phyloP scores from a whole-genome alignment of 2,329 filamentous ascomycete species.

The Dactylellina haptotyla region DNA sequence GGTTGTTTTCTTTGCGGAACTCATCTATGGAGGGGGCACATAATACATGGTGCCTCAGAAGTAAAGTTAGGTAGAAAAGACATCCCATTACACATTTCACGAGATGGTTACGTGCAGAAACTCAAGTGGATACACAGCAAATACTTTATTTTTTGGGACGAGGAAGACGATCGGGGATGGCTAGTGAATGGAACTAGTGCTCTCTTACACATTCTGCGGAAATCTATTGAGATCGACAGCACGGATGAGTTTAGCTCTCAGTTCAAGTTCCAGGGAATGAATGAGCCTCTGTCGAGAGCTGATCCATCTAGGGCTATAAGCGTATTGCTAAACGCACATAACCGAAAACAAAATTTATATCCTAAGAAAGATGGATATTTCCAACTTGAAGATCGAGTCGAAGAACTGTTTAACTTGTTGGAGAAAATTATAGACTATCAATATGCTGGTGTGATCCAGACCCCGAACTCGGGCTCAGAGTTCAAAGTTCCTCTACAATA shows the following conservation, averaged over 20 bases:
- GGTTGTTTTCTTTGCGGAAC: background rate
- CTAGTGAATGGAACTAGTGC: constrained; percentile 58
- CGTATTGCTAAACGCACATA: background rate
- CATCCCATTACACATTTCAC: background rate
- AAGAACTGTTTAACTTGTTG: constrained; percentile 52
- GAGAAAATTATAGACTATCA: constrained; percentile 54
- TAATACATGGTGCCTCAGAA: background rate
- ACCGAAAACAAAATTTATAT: background rate
- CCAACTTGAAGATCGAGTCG: constrained; percentile 46
- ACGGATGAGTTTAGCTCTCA: constrained; percentile 13
- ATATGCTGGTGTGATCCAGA: background rate
- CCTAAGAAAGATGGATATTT: background rate
- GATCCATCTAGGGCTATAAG: background rate
- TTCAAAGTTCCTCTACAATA: too few relatives aligned
- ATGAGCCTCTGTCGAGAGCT: background rate
- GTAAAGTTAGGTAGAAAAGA: background rate
- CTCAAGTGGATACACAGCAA: constrained; percentile 52
- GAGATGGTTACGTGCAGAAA: background rate
- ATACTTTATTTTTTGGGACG: constrained; percentile 57
- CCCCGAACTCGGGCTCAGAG: too few relatives aligned
- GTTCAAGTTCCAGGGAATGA: background rate
- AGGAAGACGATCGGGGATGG: constrained; percentile 58
- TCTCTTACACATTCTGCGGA: constrained; percentile 55
- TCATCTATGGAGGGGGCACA: background rate
- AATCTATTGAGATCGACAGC: constrained; percentile 46